Conservation (phyloP, 176 grass and related monocot species). For the Zea luxurians region DNA sequence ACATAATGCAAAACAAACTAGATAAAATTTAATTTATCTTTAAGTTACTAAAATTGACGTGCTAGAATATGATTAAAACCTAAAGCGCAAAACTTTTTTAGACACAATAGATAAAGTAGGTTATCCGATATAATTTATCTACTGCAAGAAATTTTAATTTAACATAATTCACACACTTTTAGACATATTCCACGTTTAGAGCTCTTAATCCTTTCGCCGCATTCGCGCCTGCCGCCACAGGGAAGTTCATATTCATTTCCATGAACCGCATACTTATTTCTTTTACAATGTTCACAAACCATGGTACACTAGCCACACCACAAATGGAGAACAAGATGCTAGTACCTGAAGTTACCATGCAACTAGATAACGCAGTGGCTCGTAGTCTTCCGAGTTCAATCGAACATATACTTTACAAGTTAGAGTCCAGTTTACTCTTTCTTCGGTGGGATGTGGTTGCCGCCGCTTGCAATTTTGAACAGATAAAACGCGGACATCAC, state of each 20-base stretch:
- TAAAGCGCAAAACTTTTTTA: too few relatives aligned
- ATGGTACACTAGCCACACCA: conserved; percentile 15
- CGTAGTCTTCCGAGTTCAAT: conserved; percentile 4
- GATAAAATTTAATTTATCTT: too few relatives aligned
- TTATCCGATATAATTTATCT: too few relatives aligned
- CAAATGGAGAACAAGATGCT: conserved; percentile 12
- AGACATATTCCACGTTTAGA: too few relatives aligned
- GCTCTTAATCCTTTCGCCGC: too few relatives aligned
- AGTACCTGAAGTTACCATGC: not conserved
- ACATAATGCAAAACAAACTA: too few relatives aligned
- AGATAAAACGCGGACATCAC: conserved; percentile 75
- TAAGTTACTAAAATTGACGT: too few relatives aligned
- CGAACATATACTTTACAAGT: conserved; percentile 28
- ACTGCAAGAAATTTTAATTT: too few relatives aligned
- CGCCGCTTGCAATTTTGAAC: conserved; percentile 81
- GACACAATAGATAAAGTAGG: too few relatives aligned
- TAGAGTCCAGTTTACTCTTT: conserved; percentile 48
- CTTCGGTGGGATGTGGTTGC: conserved; percentile 81
- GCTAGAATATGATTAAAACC: too few relatives aligned
- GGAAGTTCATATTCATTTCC: not conserved
- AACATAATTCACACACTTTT: too few relatives aligned
- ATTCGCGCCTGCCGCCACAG: not conserved
- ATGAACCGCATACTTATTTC: conserved; percentile 25
- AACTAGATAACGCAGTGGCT: not conserved
- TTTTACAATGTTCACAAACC: conserved; percentile 28